Conservation (phyloP, 441 rosid genomes). For the Omphalea diandra region DNA sequence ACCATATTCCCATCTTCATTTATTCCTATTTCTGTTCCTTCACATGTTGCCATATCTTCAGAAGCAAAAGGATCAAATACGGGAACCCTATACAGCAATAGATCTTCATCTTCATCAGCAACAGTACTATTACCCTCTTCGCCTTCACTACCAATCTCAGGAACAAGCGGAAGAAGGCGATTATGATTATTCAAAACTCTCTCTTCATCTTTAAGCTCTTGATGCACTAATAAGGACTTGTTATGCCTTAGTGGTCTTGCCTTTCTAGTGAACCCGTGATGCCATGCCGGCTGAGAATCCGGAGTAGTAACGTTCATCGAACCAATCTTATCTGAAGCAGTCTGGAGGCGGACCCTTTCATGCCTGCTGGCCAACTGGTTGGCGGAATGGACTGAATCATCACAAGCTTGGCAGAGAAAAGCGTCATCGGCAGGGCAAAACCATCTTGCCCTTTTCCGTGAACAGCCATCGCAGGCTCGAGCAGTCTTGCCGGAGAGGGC, state of each 20-base stretch:
- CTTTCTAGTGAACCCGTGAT: constrained; percentile 61
- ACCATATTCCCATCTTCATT: constrained; percentile 18
- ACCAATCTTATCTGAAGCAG: constrained; percentile 32
- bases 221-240: no score
- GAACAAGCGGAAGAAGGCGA: constrained; percentile 57
- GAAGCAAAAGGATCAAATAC: constrained; percentile 47
- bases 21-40: constrained; percentile 18
- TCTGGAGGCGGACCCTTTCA: constrained; percentile 55
- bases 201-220: no score
- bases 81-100: constrained; percentile 57
- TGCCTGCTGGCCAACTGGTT: constrained; percentile 73
- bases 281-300: constrained; percentile 49
- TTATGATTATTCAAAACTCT: no score
- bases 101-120: no score
- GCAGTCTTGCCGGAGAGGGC: constrained; percentile 52
- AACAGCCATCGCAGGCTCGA: constrained; percentile 65
- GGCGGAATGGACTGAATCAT: constrained; percentile 74
- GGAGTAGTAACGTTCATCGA: no score
- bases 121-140: no score
- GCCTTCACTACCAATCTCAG: constrained; percentile 65
- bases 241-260: constrained; percentile 62
- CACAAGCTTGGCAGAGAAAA: constrained; percentile 77
- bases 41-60: constrained; percentile 25
- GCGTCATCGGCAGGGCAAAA: constrained; percentile 73
- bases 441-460: constrained; percentile 61